Conservation (phyloP, 108 stramenopile species). For the Stephanodiscus minutulus region DNA sequence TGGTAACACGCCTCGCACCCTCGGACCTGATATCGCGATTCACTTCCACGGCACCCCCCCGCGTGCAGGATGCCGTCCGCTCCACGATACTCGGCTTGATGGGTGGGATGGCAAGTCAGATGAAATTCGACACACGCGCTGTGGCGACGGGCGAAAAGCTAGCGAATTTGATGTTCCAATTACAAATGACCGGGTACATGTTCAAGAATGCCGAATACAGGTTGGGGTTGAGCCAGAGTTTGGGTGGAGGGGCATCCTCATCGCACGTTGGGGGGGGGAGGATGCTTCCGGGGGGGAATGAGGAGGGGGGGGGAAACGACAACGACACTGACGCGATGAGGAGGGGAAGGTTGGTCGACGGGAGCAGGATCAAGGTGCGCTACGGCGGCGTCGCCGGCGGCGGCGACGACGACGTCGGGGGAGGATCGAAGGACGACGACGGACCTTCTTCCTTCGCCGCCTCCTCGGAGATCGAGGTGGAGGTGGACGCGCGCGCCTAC, state of each 20-base stretch:
- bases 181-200: conserved; percentile 98
- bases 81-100: conserved; percentile 88
- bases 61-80: conserved; percentile 91
- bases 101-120: conserved; percentile 78
- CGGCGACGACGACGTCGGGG: not conserved
- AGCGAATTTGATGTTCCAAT: conserved; percentile 93
- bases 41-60: conserved; percentile 73
- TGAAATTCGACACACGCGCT: conserved; percentile 91
- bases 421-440: not conserved
- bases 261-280: conserved; percentile 14
- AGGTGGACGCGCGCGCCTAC: conserved; percentile 93
- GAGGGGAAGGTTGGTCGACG: conserved; percentile 49
- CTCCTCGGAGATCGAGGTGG: conserved; percentile 61
- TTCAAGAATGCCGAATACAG: conserved; percentile 97
- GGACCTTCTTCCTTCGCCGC: conserved; percentile 1
- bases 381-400: conserved; percentile 38
- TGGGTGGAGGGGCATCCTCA: conserved; percentile 49
- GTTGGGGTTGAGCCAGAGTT: conserved; percentile 66
- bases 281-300: conserved; percentile 38
- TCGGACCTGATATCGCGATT: conserved; percentile 84
- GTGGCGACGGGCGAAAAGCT: conserved; percentile 87
- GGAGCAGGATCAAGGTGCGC: conserved; percentile 73
- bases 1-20: conserved; percentile 74
- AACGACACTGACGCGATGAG: conserved; percentile 23
- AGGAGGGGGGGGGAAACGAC: conserved; percentile 38